These are phyloP conservation scores for Spiraea crenata DNA, from an alignment of 331 rosid genomes.

Conservation along the genomic window DNA sequence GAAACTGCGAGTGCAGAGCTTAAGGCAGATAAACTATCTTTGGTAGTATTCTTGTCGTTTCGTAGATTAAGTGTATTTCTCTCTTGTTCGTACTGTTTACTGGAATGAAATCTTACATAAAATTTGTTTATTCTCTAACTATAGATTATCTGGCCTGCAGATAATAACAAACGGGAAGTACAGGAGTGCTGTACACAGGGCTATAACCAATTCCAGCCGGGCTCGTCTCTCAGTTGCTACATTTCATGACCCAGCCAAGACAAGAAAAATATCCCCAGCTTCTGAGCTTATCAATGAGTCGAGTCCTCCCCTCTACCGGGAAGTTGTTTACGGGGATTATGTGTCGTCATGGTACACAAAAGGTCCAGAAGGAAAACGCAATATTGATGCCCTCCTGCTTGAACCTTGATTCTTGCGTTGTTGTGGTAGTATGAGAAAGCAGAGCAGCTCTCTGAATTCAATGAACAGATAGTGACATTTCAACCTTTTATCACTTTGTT, in stretches of 20 bases:
- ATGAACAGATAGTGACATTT: too few species aligned
- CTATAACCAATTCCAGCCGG: conserved; percentile 55
- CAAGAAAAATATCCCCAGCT: conserved; percentile 58
- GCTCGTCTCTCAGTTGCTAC: conserved; percentile 81
- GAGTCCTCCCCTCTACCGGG: conserved; percentile 53
- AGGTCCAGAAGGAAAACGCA: conserved; percentile 85
- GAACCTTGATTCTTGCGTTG: conserved; percentile 9
- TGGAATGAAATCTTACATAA: neutral
- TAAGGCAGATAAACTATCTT: too few species aligned
- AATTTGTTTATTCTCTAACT: conserved; percentile 10
- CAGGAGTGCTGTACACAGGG: conserved; percentile 72
- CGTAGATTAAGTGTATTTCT: neutral
- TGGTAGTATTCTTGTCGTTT: neutral
- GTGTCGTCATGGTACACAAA: conserved; percentile 77
- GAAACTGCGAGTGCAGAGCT: too few species aligned
- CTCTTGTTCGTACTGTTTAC: neutral
- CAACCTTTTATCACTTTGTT: too few species aligned
- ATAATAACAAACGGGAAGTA: conserved; percentile 79
- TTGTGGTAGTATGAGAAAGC: neutral
- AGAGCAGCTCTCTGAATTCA: neutral
- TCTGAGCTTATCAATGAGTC: conserved; percentile 55
- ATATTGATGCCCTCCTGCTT: conserved; percentile 61
- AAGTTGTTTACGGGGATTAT: conserved; percentile 68
- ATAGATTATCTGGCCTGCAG: conserved; percentile 38
- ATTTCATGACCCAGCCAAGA: conserved; percentile 84